phyloP scores from a whole-genome alignment of 495 filamentous ascomycete genomes.

The Echria macrotheca region DNA sequence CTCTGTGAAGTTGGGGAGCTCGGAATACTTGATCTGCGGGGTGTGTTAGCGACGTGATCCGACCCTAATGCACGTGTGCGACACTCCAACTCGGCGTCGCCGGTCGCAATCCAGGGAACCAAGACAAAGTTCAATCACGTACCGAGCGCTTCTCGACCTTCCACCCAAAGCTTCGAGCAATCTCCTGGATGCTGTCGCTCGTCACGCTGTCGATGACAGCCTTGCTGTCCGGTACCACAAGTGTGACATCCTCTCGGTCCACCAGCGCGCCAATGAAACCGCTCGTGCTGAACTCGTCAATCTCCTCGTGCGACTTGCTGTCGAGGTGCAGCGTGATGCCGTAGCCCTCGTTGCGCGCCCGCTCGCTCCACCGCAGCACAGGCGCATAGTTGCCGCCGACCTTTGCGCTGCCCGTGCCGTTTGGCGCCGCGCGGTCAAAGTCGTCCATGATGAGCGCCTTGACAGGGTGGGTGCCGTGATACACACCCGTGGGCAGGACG shows the following conservation, averaged over 20 bases:
- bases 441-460: constrained; percentile 71
- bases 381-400: constrained; percentile 80
- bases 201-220: constrained; percentile 83
- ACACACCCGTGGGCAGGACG: constrained; percentile 81
- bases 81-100: neutral
- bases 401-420: constrained; percentile 69
- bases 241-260: constrained; percentile 52
- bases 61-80: neutral
- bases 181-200: constrained; percentile 60
- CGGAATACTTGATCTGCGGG: constrained; percentile 69
- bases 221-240: constrained; percentile 74
- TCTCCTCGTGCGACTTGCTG: constrained; percentile 66
- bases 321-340: constrained; percentile 87
- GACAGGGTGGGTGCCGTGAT: constrained; percentile 79
- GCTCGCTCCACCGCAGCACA: constrained; percentile 73
- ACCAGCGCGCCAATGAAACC: constrained; percentile 74
- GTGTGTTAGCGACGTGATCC: neutral
- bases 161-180: constrained; percentile 62
- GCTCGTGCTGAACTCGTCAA: constrained; percentile 88
- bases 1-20: constrained; percentile 71
- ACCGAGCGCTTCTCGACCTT: constrained; percentile 57
- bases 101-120: neutral
- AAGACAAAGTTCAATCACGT: constrained; percentile 26
- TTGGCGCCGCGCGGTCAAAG: constrained; percentile 69
- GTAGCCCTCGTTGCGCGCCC: constrained; percentile 63